These are phyloP conservation scores for Corymbia calophylla DNA, from an alignment of 441 rosid species.

Conservation along the genomic window DNA sequence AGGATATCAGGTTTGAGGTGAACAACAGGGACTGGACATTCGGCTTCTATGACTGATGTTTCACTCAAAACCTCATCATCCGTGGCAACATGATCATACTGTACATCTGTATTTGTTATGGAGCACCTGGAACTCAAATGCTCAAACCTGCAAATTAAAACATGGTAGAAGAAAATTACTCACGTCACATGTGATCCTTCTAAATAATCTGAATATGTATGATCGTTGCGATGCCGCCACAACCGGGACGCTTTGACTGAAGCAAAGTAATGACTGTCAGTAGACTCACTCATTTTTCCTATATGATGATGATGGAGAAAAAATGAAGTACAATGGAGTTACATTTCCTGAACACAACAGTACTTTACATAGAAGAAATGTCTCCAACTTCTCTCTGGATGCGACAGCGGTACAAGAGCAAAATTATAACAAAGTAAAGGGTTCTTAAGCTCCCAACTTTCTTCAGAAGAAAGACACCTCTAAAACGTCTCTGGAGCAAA, in stretches of 20 bases:
- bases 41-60: conserved; percentile 21
- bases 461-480: neutral
- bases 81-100: conserved; percentile 31
- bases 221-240: neutral
- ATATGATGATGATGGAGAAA: neutral
- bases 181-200: neutral
- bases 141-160: conserved; percentile 19
- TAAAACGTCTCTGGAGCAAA: neutral
- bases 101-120: conserved; percentile 46
- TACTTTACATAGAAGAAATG: neutral
- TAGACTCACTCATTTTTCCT: neutral
- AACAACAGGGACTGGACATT: conserved; percentile 45
- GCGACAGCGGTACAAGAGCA: neutral
- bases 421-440: neutral
- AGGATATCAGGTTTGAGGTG: conserved; percentile 59
- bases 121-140: conserved; percentile 49
- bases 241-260: neutral
- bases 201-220: neutral
- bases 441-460: neutral
- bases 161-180: neutral
- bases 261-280: neutral
- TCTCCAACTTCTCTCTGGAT: neutral
- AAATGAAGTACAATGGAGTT: neutral
- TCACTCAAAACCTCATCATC: conserved; percentile 40
- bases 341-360: neutral